Evolutionary conservation across 106 monocot genomes (phyloP), one percentile per base, ranked within the genome.

Genomic region (Xerophyta viscosa): DNA sequence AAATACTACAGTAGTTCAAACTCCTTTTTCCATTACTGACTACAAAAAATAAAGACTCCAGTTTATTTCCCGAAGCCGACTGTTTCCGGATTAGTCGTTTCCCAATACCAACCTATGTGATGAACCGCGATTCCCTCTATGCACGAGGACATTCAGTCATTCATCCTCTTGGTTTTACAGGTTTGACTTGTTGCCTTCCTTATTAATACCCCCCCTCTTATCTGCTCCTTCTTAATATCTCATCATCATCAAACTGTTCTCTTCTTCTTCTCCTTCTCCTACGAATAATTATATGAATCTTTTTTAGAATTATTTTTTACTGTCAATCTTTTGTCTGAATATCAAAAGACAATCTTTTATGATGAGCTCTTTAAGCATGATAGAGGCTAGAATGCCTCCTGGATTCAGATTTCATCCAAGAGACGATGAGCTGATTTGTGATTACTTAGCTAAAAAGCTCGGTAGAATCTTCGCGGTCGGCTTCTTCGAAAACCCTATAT

Each of bases 321-420:
- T 3, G 2, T 39, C 15, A 7, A 3, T 39, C 6, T 12, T 39
- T 3, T 15, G 39, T 33, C 5, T 6, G 11, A 33, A 33, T 11
- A 33, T 6, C 33, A 33, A 33, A 33, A 33, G 11, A 33, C 5
- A 33, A 33, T 19, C 33, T 6, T 13, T 2, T 8, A 56, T 4
- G 7, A 77, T 71, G 77, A 69, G 77, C 24, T 78, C 28, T 44
- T 41, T 89, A 58, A 80, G 84, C 55, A 89, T 80, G 80, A 60
- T 77, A 71, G 89, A 89, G 67, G 62, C 70, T 4, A 70, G 61
- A 24, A 14, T 89, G 70, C 89, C 89, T 52, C 70, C 89, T 9
- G 89, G 89, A 20, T 89, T 89, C 62, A 62, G 89, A 20, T 89
- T 89, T 59, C 83, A 89, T 59, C 89, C 89, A 0, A 70, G 77